Base-by-base conservation (phyloP, 768 basidiomycete species). In the Exsudoporus frostii region DNA sequence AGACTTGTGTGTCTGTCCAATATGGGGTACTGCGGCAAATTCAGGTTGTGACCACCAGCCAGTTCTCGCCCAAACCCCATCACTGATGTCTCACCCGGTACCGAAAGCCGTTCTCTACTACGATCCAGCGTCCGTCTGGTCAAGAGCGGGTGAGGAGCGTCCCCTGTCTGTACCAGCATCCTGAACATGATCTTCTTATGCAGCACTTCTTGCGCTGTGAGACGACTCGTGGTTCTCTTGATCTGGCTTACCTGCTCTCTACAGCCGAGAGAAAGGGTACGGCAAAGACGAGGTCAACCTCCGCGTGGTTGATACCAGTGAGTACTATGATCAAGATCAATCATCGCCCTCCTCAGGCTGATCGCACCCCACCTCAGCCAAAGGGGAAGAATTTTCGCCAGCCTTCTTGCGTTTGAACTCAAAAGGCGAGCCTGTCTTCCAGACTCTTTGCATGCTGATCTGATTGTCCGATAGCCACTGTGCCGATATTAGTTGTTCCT, bases 401-500 rank as follows among this genome's bases (percentile, higher is more conserved):
- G 72, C 88, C 0, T 92, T 86, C 67, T 76, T 89, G 55, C 83
- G 90, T 48, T 73, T 95, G 66, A 94, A 89, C 66, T 77, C 84
- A 42, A 83, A 86, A 66, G 92, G 90, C 84, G 64, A 30, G 44
- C 13, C 4, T 38, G 36, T 20, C 27, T 27, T 41, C 10, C 13
- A 30, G 37, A 34, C 13, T 7, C 36, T 17, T 71, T 60, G 36
- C n/a, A 36, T 39, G 14, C 39, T 25, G 19, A 33, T 51, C 41
- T 50, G 29, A 57, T 33, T 11, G 38, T 19, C 17, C 43, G n/a
- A 49, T 59, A 91, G 90, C 83, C 7, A 89, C 86, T 22, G 79
- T 93, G 5, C 92, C 92, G 11, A 88, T 88, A 3, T 72, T 94
- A 46, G 84, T 93, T 25, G 92, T 93, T n/a, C 92, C 92, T 1